Conservation (phyloP, 2,329 filamentous ascomycete species). For the Trichophyton equinum region DNA sequence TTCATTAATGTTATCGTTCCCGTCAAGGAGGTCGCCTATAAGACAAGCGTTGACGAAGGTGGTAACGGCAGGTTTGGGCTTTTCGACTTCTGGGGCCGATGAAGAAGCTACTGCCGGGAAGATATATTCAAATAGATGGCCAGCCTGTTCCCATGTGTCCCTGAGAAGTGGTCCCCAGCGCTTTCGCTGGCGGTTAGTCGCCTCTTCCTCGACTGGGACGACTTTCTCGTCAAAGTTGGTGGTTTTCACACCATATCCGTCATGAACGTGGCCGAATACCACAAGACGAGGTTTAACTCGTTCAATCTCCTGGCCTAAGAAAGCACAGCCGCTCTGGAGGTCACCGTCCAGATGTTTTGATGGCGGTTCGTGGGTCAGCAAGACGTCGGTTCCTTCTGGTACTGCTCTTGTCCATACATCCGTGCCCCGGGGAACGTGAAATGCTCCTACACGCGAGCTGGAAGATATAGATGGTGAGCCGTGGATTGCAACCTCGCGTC, state of each 20-base stretch:
- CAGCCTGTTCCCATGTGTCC: background rate
- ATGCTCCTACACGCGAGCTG: slow-evolving; percentile 11
- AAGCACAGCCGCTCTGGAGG: slow-evolving; percentile 14
- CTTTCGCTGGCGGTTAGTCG: background rate
- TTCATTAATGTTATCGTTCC: slow-evolving; percentile 1
- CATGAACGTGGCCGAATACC: slow-evolving; percentile 19
- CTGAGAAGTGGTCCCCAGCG: background rate
- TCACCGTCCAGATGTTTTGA: slow-evolving; percentile 15
- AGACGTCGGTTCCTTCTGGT: slow-evolving; percentile 15
- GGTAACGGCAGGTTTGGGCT: background rate
- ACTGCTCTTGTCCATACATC: slow-evolving; percentile 16
- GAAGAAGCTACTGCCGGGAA: background rate
- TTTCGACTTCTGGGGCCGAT: background rate
- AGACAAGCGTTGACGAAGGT: slow-evolving; percentile 1
- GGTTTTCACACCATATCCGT: slow-evolving; percentile 11
- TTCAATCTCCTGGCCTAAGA: slow-evolving; percentile 15
- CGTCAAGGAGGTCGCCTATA: background rate
- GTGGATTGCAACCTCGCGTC: slow-evolving; percentile 1
- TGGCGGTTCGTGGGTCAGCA: slow-evolving; percentile 17
- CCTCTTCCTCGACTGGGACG: background rate
- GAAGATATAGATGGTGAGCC: slow-evolving; percentile 3
- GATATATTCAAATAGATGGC: background rate
- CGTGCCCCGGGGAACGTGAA: slow-evolving; percentile 15
- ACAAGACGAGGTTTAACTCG: slow-evolving; percentile 16
- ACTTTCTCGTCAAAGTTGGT: background rate